Evolutionary conservation across 176 grass and related monocot species (phyloP).

Genomic region (Triticum monococcum): DNA sequence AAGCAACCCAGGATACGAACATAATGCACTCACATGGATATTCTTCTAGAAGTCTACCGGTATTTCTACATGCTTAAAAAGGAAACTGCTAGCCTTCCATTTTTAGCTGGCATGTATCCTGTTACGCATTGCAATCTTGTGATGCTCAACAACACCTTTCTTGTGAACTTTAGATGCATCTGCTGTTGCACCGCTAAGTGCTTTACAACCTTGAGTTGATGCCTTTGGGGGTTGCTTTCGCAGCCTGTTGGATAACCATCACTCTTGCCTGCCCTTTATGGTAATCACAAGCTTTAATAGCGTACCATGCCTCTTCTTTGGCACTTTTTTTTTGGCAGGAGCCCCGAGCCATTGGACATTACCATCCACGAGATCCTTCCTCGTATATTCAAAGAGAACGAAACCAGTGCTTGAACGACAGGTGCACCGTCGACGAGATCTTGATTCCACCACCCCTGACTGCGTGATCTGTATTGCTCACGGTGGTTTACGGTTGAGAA

Average conservation of each 20-base stretch:
- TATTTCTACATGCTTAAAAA: neutral
- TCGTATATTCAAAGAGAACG: slow-evolving; percentile 63
- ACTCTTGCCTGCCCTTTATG: slow-evolving; percentile 28
- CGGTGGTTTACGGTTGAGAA: neutral
- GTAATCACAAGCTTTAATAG: slow-evolving; percentile 27
- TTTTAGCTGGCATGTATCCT: neutral
- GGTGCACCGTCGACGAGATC: neutral
- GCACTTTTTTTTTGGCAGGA: slow-evolving; percentile 50
- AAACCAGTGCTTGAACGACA: neutral
- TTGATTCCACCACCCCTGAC: neutral
- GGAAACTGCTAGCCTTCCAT: slow-evolving; percentile 13
- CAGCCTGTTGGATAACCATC: slow-evolving; percentile 34
- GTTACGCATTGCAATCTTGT: slow-evolving; percentile 7
- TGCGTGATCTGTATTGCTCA: neutral
- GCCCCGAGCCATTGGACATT: slow-evolving; percentile 82
- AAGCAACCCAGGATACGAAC: neutral
- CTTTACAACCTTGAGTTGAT: slow-evolving; percentile 11
- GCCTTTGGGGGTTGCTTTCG: slow-evolving; percentile 30
- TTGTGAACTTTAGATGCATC: slow-evolving; percentile 18
- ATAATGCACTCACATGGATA: neutral
- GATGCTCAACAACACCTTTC: neutral
- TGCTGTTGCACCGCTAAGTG: slow-evolving; percentile 5
- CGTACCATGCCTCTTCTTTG: slow-evolving; percentile 5
- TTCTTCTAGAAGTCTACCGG: neutral
- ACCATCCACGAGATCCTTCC: slow-evolving; percentile 78